Evolutionary conservation across 345 rosid genomes (phyloP).

Genomic region (Camelina neglecta): DNA sequence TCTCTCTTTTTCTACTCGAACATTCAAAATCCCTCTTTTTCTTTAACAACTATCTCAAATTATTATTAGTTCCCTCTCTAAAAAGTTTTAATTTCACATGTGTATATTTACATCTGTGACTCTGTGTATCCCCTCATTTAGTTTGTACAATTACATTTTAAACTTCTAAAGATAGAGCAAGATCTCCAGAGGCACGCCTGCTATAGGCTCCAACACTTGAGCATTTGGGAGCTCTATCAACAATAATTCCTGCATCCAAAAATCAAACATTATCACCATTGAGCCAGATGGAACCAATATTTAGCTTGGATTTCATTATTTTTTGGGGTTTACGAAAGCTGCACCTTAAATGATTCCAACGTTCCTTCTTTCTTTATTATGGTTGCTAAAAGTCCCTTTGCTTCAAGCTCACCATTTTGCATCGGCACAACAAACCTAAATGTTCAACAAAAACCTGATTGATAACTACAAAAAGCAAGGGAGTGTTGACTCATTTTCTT

Average conservation of each 20-base stretch:
- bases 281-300: not conserved
- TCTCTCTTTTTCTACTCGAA: too few relatives aligned
- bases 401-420: slow-evolving; percentile 91
- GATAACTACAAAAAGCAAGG: slow-evolving; percentile 17
- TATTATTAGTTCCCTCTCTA: too few relatives aligned
- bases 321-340: slow-evolving; percentile 14
- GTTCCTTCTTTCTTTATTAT: slow-evolving; percentile 74
- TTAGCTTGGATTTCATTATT: not conserved
- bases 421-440: slow-evolving; percentile 77
- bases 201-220: slow-evolving; percentile 66
- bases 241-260: slow-evolving; percentile 61
- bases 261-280: slow-evolving; percentile 13
- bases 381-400: slow-evolving; percentile 73
- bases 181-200: slow-evolving; percentile 73
- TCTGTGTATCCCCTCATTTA: slow-evolving; percentile 26
- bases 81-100: too few relatives aligned
- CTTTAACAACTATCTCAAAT: too few relatives aligned
- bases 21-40: too few relatives aligned
- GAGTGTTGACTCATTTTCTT: slow-evolving; percentile 4
- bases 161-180: slow-evolving; percentile 40
- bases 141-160: slow-evolving; percentile 9
- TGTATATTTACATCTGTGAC: not conserved
- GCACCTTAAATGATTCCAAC: slow-evolving; percentile 77
- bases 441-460: slow-evolving; percentile 13
- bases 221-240: slow-evolving; percentile 69